A percentile compares a stretch with the other conserved stretches of the same genome.
Evolutionary conservation across 1,139 yeast species (phyloP).

Genomic region (Yamadazyma sp.): DNA sequence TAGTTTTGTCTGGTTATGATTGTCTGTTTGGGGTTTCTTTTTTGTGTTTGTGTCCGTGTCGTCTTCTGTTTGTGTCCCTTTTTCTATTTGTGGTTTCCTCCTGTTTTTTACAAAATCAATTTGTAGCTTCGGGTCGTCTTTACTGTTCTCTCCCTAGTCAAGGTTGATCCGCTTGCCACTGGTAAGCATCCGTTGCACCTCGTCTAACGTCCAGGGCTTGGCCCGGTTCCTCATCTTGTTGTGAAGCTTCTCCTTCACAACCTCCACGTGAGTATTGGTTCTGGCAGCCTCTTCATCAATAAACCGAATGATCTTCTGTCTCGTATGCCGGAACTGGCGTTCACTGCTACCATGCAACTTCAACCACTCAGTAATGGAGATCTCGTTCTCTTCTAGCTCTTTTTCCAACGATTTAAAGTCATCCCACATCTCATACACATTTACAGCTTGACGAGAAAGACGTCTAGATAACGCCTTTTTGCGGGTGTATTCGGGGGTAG

Average conservation of each 20-base stretch:
- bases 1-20: no score
- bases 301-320: conserved; percentile 34
- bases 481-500: conserved; percentile 9
- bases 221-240: conserved; percentile 33
- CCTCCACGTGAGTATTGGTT: conserved; percentile 22
- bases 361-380: conserved; percentile 36
- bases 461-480: conserved; percentile 26
- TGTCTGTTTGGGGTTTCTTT: no score
- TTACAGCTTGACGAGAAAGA: conserved; percentile 33
- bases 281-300: conserved; percentile 34
- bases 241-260: conserved; percentile 31
- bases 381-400: conserved; percentile 27
- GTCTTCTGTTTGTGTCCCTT: no score
- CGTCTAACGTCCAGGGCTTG: conserved; percentile 40
- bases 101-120: no score
- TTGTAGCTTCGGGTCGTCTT: no score
- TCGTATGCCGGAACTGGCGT: conserved; percentile 35
- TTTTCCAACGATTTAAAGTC: conserved; percentile 34
- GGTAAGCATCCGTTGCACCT: conserved; percentile 40
- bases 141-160: no score
- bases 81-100: no score
- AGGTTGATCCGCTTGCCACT: conserved; percentile 31
- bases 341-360: conserved; percentile 37
- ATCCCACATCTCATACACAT: conserved; percentile 41
- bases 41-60: no score